Conservation (phyloP, 2,329 filamentous ascomycete genomes). For the Sporothrix protearum region DNA sequence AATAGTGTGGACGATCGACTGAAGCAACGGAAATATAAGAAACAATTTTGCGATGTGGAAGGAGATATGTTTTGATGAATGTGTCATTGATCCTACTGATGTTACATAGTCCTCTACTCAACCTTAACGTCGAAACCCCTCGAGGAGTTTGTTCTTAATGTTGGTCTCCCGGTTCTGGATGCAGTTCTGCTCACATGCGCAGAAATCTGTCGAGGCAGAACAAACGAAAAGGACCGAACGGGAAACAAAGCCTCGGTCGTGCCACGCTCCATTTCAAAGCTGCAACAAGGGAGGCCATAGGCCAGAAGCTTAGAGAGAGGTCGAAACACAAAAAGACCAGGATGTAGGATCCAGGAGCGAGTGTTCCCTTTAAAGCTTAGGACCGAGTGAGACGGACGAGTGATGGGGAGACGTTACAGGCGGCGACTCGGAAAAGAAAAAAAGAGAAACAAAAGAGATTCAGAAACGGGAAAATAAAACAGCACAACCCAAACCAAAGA, state of each 20-base stretch:
- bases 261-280: not conserved
- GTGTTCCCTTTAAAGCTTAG: not conserved
- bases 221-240: not conserved
- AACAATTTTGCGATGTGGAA: too few relatives aligned
- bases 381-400: not conserved
- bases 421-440: not conserved
- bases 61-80: too few relatives aligned
- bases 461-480: not conserved
- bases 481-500: not conserved
- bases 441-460: not conserved
- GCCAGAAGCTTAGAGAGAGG: not conserved
- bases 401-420: not conserved
- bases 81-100: too few relatives aligned
- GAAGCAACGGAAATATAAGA: too few relatives aligned
- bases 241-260: not conserved
- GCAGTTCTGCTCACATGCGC: not conserved
- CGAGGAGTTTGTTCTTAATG: too few relatives aligned
- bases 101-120: too few relatives aligned
- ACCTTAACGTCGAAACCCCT: too few relatives aligned
- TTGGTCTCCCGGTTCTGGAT: not conserved
- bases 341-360: not conserved
- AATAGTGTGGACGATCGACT: too few relatives aligned
- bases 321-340: not conserved
- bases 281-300: too few relatives aligned
- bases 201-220: not conserved